Percentiles rank a stretch among this genome's conserved stretches.
phyloP scores from a whole-genome alignment of 2,329 filamentous ascomycete genomes.

The Ophiostoma quercus region DNA sequence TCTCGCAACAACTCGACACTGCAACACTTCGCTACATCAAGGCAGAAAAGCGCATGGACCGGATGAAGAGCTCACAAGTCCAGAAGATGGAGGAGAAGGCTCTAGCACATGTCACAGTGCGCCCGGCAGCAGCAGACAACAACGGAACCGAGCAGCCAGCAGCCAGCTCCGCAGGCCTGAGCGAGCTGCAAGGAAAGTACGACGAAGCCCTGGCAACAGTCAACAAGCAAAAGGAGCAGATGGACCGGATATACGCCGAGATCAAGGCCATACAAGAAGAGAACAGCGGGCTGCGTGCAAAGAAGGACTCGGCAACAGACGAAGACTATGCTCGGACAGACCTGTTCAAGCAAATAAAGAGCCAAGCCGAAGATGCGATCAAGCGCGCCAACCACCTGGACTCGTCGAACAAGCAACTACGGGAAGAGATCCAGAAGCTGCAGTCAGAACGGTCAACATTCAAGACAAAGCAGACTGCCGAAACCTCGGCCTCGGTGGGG shows the following conservation, averaged over 20 bases:
- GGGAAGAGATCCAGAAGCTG: conserved; percentile 77
- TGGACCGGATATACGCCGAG: conserved; percentile 72
- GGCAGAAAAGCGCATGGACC: conserved; percentile 89
- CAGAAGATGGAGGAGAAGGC: conserved; percentile 90
- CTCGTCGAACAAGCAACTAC: conserved; percentile 76
- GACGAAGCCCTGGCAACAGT: conserved; percentile 72
- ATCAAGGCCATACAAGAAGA: conserved; percentile 71
- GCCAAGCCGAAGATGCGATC: conserved; percentile 86
- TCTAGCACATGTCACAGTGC: conserved; percentile 58
- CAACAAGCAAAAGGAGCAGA: conserved; percentile 80
- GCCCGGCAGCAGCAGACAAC: conserved; percentile 44
- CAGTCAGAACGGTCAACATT: conserved; percentile 81
- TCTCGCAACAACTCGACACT: conserved; percentile 80
- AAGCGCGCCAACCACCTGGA: conserved; percentile 88
- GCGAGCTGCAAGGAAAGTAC: conserved; percentile 68
- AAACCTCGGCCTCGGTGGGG: conserved; percentile 64
- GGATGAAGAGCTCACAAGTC: conserved; percentile 80
- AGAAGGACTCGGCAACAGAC: conserved; percentile 70
- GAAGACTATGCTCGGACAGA: conserved; percentile 93
- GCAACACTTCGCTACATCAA: conserved; percentile 90
- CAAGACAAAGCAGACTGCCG: conserved; percentile 73
- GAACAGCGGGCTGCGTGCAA: conserved; percentile 64
- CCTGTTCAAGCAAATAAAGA: conserved; percentile 85
- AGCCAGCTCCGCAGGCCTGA: conserved; percentile 47
- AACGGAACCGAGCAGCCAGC: conserved; percentile 51